Conservation (phyloP, 1,139 yeast genomes). For the Geotrichum cucujoidarum region DNA sequence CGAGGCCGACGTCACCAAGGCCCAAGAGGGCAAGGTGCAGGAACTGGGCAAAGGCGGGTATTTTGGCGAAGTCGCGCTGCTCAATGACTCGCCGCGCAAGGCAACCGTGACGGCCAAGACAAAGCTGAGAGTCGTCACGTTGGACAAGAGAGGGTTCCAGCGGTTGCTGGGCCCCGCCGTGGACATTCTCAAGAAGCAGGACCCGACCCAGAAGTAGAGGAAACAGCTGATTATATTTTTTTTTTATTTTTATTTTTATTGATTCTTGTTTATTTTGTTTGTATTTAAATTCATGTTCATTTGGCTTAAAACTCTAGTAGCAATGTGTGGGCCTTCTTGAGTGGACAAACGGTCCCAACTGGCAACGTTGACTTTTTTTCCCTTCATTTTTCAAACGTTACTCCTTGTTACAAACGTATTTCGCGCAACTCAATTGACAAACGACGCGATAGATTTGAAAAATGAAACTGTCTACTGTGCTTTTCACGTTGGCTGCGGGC, state of each 20-base stretch:
- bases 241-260: not conserved
- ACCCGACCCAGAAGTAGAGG: slow-evolving; percentile 49
- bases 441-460: too few relatives aligned
- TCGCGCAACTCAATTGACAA: too few relatives aligned
- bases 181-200: slow-evolving; percentile 71
- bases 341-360: not conserved
- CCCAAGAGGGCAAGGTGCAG: slow-evolving; percentile 53
- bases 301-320: too few relatives aligned
- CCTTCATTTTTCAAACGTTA: not conserved
- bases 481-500: not conserved
- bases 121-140: slow-evolving; percentile 77
- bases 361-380: not conserved
- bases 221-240: not conserved
- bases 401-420: too few relatives aligned
- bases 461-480: not conserved
- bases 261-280: not conserved
- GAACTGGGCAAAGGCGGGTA: slow-evolving; percentile 76
- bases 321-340: too few relatives aligned
- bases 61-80: slow-evolving; percentile 91
- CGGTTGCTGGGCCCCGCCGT: slow-evolving; percentile 92
- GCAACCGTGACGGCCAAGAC: slow-evolving; percentile 84
- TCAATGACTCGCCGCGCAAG: slow-evolving; percentile 88
- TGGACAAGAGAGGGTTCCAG: slow-evolving; percentile 89
- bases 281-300: not conserved
- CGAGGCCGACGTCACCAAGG: slow-evolving; percentile 63